Base-by-base conservation (phyloP, 1,284 basidiomycete species). In the Fomitiporia mediterranea region DNA sequence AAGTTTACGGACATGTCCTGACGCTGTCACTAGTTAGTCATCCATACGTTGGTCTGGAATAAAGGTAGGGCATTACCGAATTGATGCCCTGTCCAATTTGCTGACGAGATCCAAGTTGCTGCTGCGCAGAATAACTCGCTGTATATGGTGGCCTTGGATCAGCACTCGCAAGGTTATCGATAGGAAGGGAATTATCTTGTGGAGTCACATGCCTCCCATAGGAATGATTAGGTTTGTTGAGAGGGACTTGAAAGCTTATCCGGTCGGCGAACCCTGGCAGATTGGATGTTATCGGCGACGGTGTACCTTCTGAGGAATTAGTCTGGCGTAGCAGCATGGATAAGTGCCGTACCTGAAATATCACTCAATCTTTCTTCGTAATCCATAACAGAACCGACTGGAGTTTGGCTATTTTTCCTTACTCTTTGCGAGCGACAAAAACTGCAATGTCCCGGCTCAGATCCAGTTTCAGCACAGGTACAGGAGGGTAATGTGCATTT, bases 401-500 rank as follows among this genome's bases (percentile, higher is more conserved):
- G n/a, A n/a, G 19, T 32, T 46, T 21, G 59, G 40, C n/a, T 51
- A 47, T 21, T 56, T 34, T 17, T 27, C 11, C 30, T 51, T 57
- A 15, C 58, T 38, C 2, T 32, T 28, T 50, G 54, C 1, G 35
- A 15, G n/a, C 60, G 59, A 42, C 56, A 35, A 19, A 60, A 53
- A 21, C 58, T 57, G 28, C 55, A 57, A 27, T 61, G 44, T 38
- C 56, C 53, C 11, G 39, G 46, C 38, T 46, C 25, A 23, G 30
- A 28, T n/a, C 52, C 56, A 23, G 19, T 30, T 11, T 55, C 54
- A 3, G 46, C 38, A 42, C 54, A 55, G 17, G 37, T 64, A 61
- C 78, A 79, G 37, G 72, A 69, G 35, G 74, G 73, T 56, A 80
- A 75, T 48, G 77, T 56, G 59, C 80, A 81, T 43, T 77, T 72